Evolutionary conservation across 306 rosid species (phyloP), one percentile per base, ranked within the genome.

Genomic region (Cucurbita pepo): DNA sequence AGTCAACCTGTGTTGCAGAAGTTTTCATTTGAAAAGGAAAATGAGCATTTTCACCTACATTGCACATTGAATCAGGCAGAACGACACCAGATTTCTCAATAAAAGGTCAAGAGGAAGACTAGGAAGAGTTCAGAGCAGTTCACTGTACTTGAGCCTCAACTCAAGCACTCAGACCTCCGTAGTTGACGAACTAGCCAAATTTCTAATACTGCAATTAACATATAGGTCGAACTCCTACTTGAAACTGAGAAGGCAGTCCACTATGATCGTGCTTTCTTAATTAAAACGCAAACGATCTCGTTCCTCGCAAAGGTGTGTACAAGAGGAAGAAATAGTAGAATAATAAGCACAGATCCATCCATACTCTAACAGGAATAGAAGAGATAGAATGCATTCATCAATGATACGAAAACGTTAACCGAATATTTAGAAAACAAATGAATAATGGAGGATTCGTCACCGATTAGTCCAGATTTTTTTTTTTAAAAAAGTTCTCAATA

Each of bases 161-260:
- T 81, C 93, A 85, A 88, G 71, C 83, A 92, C 81, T 70, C 86
- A 77, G 85, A 82, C 77, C 87, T 90, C 78, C 90, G 90, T 45
- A 90, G 86, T 73, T 83, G 90, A 69, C 87, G 80, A 69, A 87
- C 18, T 95, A 89, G 85, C 79, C 77, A 61, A 82, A 82, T 83
- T 54, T 58, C 77, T 59, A 73, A 22, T 21, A 69, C 36, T 53
- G 55, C 65, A 5, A 34, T 34, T 25, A 59, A 25, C 25, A 40
- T 40, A 63, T n/a, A 8, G 52, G 2, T 63, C 22, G 51, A 18
- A 41, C 71, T 64, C 53, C 53, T 59, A 62, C 6, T 64, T 41
- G 3, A 18, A 41, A 64, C 53, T 48, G 53, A 64, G 10, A 18
- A 10, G 6, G 53, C 43, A 64, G 51, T 64, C n/a, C n/a, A 19